Conservation (phyloP, 2,329 filamentous ascomycete species). For the Aspergillus aculeatus region DNA sequence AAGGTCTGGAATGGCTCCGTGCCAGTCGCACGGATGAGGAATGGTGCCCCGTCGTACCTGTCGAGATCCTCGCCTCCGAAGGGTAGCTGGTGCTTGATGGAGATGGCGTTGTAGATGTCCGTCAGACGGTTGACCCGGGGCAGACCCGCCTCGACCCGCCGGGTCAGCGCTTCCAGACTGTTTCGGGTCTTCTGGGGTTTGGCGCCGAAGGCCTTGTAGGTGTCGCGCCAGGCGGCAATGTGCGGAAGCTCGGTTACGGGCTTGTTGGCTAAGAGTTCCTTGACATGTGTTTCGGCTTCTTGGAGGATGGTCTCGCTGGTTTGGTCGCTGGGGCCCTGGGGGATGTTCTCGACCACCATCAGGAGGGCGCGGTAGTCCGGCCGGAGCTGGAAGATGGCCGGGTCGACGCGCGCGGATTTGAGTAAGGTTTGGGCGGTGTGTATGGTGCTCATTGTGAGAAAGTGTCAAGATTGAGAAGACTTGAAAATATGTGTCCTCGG, state of each 20-base stretch:
- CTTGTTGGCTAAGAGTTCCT: not conserved
- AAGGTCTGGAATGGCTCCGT: not conserved
- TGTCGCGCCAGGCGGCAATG: constrained; percentile 39
- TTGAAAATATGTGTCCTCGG: not conserved
- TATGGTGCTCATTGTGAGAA: not conserved
- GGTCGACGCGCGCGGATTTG: constrained; percentile 9
- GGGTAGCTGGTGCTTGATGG: constrained; percentile 41
- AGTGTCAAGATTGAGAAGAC: no score
- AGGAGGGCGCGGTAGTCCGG: constrained; percentile 41
- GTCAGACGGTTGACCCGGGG: constrained; percentile 41
- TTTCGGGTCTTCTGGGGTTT: constrained; percentile 40
- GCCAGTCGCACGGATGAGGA: not conserved
- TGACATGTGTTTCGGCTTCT: not conserved
- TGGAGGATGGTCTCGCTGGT: not conserved
- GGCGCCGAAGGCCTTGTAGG: constrained; percentile 41
- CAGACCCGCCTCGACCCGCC: constrained; percentile 33
- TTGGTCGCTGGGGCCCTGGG: constrained; percentile 32
- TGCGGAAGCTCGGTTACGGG: constrained; percentile 34
- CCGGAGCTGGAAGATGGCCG: constrained; percentile 35
- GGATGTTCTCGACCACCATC: constrained; percentile 33
- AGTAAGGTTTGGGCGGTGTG: not conserved
- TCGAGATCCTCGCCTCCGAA: constrained; percentile 42
- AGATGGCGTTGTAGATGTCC: constrained; percentile 43
- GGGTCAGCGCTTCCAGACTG: constrained; percentile 38
- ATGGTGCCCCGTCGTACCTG: constrained; percentile 32